Evolutionary conservation across 23 red algal species (phyloP).

Genomic region (Gracilaria domingensis): DNA sequence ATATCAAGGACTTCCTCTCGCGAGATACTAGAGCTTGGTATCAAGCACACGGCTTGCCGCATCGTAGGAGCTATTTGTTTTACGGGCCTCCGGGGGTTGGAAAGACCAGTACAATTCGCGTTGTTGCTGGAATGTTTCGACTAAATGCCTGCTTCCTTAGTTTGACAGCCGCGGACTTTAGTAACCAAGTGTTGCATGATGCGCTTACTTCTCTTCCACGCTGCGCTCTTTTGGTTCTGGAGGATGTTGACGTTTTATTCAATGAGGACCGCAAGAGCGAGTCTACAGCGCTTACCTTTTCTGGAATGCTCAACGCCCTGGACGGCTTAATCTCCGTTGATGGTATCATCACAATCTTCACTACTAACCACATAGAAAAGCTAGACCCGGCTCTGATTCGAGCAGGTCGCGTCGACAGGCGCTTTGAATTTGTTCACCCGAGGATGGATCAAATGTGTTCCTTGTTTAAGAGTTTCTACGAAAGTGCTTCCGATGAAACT

Average conservation of each 20-base stretch:
- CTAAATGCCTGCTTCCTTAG: slow-evolving; percentile 76
- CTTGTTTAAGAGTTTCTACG: slow-evolving; percentile 77
- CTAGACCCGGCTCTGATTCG: slow-evolving; percentile 80
- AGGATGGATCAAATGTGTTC: slow-evolving; percentile 58
- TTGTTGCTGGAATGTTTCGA: slow-evolving; percentile 74
- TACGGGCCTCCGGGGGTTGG: slow-evolving; percentile 79
- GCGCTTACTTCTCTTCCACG: slow-evolving; percentile 57
- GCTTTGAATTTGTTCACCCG: slow-evolving; percentile 72
- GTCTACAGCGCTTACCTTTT: slow-evolving; percentile 64
- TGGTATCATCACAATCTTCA: slow-evolving; percentile 69
- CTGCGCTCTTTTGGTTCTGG: slow-evolving; percentile 65
- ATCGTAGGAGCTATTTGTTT: slow-evolving; percentile 79
- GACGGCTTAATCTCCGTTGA: slow-evolving; percentile 76
- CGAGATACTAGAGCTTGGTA: slow-evolving; percentile 76
- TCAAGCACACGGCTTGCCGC: slow-evolving; percentile 63
- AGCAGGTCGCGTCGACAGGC: slow-evolving; percentile 73
- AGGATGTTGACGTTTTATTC: slow-evolving; percentile 85
- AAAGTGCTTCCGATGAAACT: slow-evolving; percentile 32
- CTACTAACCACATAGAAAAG: slow-evolving; percentile 82
- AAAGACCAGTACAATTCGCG: slow-evolving; percentile 73
- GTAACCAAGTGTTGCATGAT: slow-evolving; percentile 74
- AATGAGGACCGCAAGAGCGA: slow-evolving; percentile 69
- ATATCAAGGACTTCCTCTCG: slow-evolving; percentile 68
- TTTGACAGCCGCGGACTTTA: slow-evolving; percentile 72
- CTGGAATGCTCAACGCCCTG: slow-evolving; percentile 81